These are phyloP conservation scores for Ogataea henricii DNA, from an alignment of 805 yeast species.

Conservation along the genomic window DNA sequence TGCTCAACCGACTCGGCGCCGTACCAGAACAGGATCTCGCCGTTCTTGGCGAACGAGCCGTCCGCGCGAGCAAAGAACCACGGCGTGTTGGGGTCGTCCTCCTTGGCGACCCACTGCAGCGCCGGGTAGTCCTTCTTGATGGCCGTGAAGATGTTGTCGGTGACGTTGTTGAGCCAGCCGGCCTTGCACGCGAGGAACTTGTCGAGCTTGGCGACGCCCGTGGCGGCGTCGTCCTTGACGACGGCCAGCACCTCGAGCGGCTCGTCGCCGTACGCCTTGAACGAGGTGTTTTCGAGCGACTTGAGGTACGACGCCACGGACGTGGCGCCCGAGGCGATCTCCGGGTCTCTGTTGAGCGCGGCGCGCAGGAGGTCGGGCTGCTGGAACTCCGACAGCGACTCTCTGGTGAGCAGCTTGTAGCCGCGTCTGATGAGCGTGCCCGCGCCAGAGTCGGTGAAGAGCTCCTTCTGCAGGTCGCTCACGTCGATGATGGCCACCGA, in stretches of 20 bases:
- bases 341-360: constrained; percentile 77
- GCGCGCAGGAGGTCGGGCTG: constrained; percentile 76
- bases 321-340: constrained; percentile 64
- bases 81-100: constrained; percentile 84
- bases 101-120: constrained; percentile 87
- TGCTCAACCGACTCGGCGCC: constrained; percentile 70
- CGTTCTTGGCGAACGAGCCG: constrained; percentile 89
- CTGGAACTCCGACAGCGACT: constrained; percentile 65
- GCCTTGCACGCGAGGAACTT: constrained; percentile 83
- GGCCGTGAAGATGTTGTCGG: constrained; percentile 89
- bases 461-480: constrained; percentile 91
- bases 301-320: constrained; percentile 83
- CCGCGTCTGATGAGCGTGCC: constrained; percentile 99
- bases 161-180: constrained; percentile 97
- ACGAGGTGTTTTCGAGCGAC: constrained; percentile 58
- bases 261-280: constrained; percentile 90
- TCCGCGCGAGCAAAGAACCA: constrained; percentile 94
- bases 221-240: constrained; percentile 51
- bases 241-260: constrained; percentile 93
- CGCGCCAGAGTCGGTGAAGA: constrained; percentile 98
- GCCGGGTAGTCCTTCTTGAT: constrained; percentile 71
- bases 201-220: constrained; percentile 67
- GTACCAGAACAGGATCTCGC: constrained; percentile 92
- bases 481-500: constrained; percentile 98
- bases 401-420: constrained; percentile 76